Conservation (phyloP, 257 asterid genomes). For the Penstemon barbatus region DNA sequence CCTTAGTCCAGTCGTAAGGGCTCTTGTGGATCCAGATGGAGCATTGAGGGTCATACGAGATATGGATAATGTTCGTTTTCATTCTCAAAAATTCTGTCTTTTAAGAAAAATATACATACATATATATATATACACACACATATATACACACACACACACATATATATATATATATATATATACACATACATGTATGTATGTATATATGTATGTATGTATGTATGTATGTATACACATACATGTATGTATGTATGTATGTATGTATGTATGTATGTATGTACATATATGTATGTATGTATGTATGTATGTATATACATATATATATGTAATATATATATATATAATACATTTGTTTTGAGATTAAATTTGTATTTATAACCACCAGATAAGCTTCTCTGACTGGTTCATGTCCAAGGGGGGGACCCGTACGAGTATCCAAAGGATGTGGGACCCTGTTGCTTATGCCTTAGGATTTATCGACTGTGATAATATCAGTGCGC, state of each 20-base stretch:
- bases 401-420: constrained; percentile 99
- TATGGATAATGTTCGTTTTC: constrained; percentile 68
- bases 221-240: too few relatives aligned
- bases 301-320: too few relatives aligned
- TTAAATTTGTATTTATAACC: constrained; percentile 19
- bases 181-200: too few relatives aligned
- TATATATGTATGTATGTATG: too few relatives aligned
- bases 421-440: constrained; percentile 86
- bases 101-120: neutral
- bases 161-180: too few relatives aligned
- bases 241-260: too few relatives aligned
- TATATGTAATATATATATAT: too few relatives aligned
- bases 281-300: too few relatives aligned
- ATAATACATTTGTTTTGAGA: constrained; percentile 25
- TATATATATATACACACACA: too few relatives aligned
- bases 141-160: too few relatives aligned
- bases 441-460: constrained; percentile 99
- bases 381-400: constrained; percentile 90
- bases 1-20: constrained; percentile 98
- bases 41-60: constrained; percentile 78
- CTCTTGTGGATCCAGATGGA: constrained; percentile 97
- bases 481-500: constrained; percentile 97
- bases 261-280: too few relatives aligned
- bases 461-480: constrained; percentile 99
- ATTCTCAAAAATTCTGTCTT: constrained; percentile 24